A percentile compares a stretch with the other conserved stretches of the same genome.
Evolutionary conservation across 768 basidiomycete species (phyloP).

Genomic region (Kwoniella sp.): DNA sequence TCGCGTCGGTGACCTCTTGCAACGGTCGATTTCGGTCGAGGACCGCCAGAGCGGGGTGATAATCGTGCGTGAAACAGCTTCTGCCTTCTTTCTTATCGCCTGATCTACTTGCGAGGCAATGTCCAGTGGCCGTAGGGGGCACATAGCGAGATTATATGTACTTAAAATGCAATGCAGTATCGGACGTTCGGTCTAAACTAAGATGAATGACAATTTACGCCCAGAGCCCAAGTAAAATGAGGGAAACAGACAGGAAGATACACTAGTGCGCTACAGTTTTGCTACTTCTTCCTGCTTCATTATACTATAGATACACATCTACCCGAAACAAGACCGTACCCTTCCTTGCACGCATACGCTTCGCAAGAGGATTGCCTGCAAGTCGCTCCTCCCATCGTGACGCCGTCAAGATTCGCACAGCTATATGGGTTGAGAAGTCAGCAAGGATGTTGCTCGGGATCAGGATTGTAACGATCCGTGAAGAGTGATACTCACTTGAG

Average conservation of each 20-base stretch:
- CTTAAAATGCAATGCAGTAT: neutral
- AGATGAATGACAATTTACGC: too few species aligned
- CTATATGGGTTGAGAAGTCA: neutral
- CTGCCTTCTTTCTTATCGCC: too few species aligned
- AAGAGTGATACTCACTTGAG: slow-evolving; percentile 8
- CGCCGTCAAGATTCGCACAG: slow-evolving; percentile 4
- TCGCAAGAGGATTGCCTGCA: slow-evolving; percentile 20
- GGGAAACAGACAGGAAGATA: neutral
- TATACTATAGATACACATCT: neutral
- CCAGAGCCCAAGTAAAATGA: too few species aligned
- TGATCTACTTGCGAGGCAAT: too few species aligned
- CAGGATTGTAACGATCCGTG: neutral
- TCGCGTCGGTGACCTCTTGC: too few species aligned
- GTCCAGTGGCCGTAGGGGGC: too few species aligned
- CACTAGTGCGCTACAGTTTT: neutral
- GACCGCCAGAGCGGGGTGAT: too few species aligned
- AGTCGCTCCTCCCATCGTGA: slow-evolving; percentile 20
- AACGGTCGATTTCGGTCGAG: too few species aligned
- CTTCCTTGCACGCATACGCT: slow-evolving; percentile 23
- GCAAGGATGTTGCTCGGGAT: neutral
- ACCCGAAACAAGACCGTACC: slow-evolving; percentile 10
- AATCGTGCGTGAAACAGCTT: too few species aligned
- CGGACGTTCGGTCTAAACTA: neutral
- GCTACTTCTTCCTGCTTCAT: neutral
- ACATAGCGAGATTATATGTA: too few species aligned